Base-by-base conservation (phyloP, 2,329 filamentous ascomycete genomes). In the Epichloe glyceriae region DNA sequence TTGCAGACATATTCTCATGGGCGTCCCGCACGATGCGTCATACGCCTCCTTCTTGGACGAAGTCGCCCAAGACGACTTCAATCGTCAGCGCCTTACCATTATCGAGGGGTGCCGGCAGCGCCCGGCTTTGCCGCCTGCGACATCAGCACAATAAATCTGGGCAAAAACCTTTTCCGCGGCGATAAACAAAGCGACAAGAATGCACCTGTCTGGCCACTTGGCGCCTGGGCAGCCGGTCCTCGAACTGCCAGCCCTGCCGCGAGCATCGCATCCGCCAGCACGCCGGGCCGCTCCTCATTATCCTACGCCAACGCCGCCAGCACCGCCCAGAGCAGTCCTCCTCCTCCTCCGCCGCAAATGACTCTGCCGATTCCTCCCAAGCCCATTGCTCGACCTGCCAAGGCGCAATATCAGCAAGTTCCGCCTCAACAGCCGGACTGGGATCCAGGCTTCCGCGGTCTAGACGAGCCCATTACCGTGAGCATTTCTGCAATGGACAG, bases 1-100 rank as follows among this genome's bases (percentile, higher is more conserved):
- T 59, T 84, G 80, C 68, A 78, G 74, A 58, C 74, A 80, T 56
- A 70, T 84, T 46, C 63, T 83, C 35, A 67, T 84, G 37, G 81
- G 80, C 44, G 72, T 82, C 47, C 81, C 78, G 2, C 79, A 82
- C 57, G 79, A 83, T 58, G 69, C 76, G 26, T 73, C 73, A 7
- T 83, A 83, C 57, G 76, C 76, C 4, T 72, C 78, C 8, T 78
- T 82, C 55, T 62, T 84, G 19, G 73, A 79, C 56, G 73, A 79
- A 53, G 64, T 82, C 3, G 64, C 75, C 22, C 66, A 68, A 43
- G 72, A 78, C 38, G 64, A 71, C 11, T 57, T 60, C 7, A 66
- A 62, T 20, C 68, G 67, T 20, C 57, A 66, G 34, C 73, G 73
- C 49, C 65, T 82, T 52, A 73, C 70, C 44, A 67, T 83, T 20